These are phyloP conservation scores for Annulohypoxylon moriforme DNA, from an alignment of 495 filamentous ascomycete species.

Conservation along the genomic window DNA sequence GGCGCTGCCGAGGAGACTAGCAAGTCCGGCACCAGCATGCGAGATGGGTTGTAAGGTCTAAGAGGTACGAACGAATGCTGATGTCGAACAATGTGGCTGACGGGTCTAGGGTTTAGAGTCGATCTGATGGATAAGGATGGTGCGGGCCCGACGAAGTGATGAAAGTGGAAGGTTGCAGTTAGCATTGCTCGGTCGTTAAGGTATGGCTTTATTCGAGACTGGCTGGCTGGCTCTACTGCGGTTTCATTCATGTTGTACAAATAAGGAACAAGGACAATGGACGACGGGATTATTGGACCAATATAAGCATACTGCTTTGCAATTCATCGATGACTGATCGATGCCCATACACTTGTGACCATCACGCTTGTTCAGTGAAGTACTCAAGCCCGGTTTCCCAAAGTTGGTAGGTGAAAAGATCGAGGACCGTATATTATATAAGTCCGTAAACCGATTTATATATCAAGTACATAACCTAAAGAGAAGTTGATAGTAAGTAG, in stretches of 20 bases:
- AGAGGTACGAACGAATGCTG: not conserved
- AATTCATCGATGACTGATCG: not conserved
- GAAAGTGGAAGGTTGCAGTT: not conserved
- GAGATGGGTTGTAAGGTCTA: constrained; percentile 53
- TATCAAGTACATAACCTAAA: constrained; percentile 33
- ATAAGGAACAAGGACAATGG: constrained; percentile 19
- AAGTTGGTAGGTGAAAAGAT: constrained; percentile 1
- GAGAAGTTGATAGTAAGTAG: constrained; percentile 5
- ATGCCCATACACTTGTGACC: not conserved
- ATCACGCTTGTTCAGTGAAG: not conserved
- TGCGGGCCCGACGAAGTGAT: constrained; percentile 9
- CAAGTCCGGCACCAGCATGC: constrained; percentile 60
- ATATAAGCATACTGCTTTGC: not conserved
- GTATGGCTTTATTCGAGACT: constrained; percentile 9
- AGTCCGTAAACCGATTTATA: constrained; percentile 17
- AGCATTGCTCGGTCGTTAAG: constrained; percentile 26
- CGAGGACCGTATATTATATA: constrained; percentile 7
- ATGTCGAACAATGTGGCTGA: constrained; percentile 23
- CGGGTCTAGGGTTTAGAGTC: constrained; percentile 7
- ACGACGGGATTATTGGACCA: constrained; percentile 5
- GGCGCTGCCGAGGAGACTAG: constrained; percentile 57
- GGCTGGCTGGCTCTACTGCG: not conserved
- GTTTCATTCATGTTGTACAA: constrained; percentile 35
- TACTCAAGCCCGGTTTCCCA: not conserved
- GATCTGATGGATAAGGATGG: constrained; percentile 28